phyloP scores from a whole-genome alignment of 1,284 basidiomycete genomes.

The Taiwanofungus camphoratus region DNA sequence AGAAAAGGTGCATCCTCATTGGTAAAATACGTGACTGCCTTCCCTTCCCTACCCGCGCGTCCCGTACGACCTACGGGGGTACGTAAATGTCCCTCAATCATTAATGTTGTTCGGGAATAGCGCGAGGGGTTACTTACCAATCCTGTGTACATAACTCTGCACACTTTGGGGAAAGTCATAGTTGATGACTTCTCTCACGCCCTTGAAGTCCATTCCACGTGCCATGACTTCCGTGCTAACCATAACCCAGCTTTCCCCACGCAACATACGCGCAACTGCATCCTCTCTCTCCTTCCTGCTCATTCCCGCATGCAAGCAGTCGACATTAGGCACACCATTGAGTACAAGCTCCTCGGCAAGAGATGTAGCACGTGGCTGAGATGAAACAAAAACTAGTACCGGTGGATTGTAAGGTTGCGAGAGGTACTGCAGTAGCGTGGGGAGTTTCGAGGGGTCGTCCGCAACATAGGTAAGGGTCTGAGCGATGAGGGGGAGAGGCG shows the following conservation, averaged over 20 bases:
- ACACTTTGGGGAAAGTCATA: constrained; percentile 94
- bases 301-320: constrained; percentile 88
- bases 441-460: constrained; percentile 89
- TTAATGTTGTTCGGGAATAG: too few relatives aligned
- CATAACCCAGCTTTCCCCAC: constrained; percentile 88
- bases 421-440: constrained; percentile 68
- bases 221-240: constrained; percentile 94
- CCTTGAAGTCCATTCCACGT: constrained; percentile 96
- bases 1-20: constrained; percentile 89
- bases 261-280: constrained; percentile 78
- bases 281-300: constrained; percentile 85
- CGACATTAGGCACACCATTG: constrained; percentile 83
- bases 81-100: not conserved
- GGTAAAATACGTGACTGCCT: constrained; percentile 94
- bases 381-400: constrained; percentile 90
- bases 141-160: constrained; percentile 93
- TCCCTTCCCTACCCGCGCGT: constrained; percentile 85
- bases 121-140: constrained; percentile 48
- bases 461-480: constrained; percentile 91
- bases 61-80: constrained; percentile 71
- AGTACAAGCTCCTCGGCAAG: constrained; percentile 83
- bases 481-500: constrained; percentile 72
- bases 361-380: constrained; percentile 87
- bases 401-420: constrained; percentile 87
- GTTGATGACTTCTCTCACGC: constrained; percentile 92